These are phyloP conservation scores for Botrytis paeoniae DNA, from an alignment of 2,329 filamentous ascomycete species.

Conservation along the genomic window DNA sequence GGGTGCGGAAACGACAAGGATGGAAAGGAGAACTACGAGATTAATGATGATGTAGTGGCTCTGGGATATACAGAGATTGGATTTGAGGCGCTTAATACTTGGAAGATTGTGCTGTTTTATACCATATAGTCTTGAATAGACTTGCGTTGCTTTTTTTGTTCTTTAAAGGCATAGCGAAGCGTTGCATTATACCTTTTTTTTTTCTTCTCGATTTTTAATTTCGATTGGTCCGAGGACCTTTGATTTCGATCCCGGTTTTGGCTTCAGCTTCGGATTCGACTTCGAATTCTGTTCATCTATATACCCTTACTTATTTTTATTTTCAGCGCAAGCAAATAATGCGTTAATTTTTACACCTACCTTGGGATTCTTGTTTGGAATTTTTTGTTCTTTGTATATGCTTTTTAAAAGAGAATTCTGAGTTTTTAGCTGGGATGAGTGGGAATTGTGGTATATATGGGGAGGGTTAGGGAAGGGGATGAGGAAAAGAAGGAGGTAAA, in stretches of 20 bases:
- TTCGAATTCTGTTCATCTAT: background rate
- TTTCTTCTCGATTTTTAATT: background rate
- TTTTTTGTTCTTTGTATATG: too few species aligned
- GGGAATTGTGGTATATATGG: background rate
- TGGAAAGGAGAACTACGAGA: conserved; percentile 48
- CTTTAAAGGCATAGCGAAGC: background rate
- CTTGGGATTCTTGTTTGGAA: too few species aligned
- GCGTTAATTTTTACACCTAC: background rate
- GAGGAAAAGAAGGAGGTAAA: background rate
- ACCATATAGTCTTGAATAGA: conserved; percentile 8
- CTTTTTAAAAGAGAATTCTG: too few species aligned
- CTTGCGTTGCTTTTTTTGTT: background rate
- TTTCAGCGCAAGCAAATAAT: background rate
- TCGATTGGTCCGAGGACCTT: background rate
- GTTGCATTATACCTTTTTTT: conserved; percentile 3
- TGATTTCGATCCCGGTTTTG: background rate
- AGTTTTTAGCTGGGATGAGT: background rate
- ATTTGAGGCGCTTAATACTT: background rate
- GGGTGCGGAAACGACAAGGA: conserved; percentile 33
- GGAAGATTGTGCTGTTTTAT: background rate
- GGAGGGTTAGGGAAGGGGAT: too few species aligned
- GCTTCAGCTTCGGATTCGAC: background rate
- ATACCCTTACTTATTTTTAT: background rate
- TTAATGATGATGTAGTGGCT: conserved; percentile 47
- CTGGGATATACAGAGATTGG: background rate